Evolutionary conservation across 129 eudicot genomes (phyloP), one percentile per base, ranked within the genome.

Genomic region (Lactuca saligna): DNA sequence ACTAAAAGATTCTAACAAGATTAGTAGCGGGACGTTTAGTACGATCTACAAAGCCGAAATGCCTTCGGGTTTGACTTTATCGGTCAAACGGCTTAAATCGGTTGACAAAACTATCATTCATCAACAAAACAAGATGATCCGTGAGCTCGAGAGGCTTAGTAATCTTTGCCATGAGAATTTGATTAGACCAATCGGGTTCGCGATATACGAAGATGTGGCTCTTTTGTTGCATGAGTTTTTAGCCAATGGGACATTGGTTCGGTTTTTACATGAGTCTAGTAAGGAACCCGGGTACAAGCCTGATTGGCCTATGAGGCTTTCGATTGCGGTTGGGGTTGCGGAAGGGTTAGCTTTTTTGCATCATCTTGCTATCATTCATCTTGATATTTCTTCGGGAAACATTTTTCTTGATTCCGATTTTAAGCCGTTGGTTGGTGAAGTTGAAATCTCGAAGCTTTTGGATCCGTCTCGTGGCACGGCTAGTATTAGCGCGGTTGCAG

Each of bases 401-500:
- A 78, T 94, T 10, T 76, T 85, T 68, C 65, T 94, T 17, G 99
- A 87, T 77, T 85, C 93, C 8, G 75, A 84, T 72, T 80, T 72
- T 38, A 87, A 78, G 68, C 90, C 99, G 1, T 61, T 91, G 85
- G 86, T 90, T 61, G 89, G 96, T 39, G 97, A 94, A 82, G 86
- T 94, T 55, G 99, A 94, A 75, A 90, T 94, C 70, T 94, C 99
- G 5, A 89, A 90, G 83, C 97, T 94, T 20, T 82, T 94, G 33
- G 99, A 94, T 57, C 97, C 99, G 15, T 90, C 96, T 7, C 85
- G 99, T 58, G 99, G 97, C 35, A 94, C 99, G 0, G 99, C 97
- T 48, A 94, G 99, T 59, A 94, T 94, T 50, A 94, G 99, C 53
- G 97, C 99, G 10, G 99, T 94, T 81, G 99, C 99, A 6, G 99